Base-by-base conservation (phyloP, 345 rosid genomes). In the Boechera divaricarpa region DNA sequence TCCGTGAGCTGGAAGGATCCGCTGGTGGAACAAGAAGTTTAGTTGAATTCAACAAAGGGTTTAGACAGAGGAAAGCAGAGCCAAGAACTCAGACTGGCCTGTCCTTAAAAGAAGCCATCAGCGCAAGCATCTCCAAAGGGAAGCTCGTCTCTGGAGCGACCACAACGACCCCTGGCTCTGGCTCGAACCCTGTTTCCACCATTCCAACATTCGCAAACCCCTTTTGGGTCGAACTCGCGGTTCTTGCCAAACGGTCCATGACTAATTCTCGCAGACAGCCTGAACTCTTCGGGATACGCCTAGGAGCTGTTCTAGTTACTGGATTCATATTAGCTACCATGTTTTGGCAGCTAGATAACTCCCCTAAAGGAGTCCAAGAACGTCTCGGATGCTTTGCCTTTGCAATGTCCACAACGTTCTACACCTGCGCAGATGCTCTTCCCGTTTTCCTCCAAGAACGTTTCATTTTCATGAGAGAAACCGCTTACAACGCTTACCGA, bases 1-100 rank as follows among this genome's bases (percentile, higher is more conserved):
- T 94, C 44, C 73, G 97, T 5, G 95, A 92, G 74, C 95, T 94
- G 0, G 98, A 94, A 80, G 97, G 91, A 1, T 89, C 97, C 0
- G 87, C 93, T 0, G 95, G 93, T 11, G 98, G 97, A 5, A 89
- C 94, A 6, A 89, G 78, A 62, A 86, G 92, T 48, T 70, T 92
- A 41, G 98, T 89, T 2, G 97, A 92, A 69, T 94, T 94, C 84
- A 90, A 78, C 73, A 78, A 78, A 78, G 15, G 21, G 5, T 78
- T 76, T 55, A 62, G 58, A 53, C 65, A 33, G 68, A 66, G 73
- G 67, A 72, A 78, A 78, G 72, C 75, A 78, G 77, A 78, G 57
- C 78, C 78, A 15, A 72, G 67, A 59, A 72, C 57, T 29, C 77
- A 78, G 13, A 65, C 78, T 0, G 63, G 63, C 0, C 31, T 72